Conservation (phyloP, 2,329 filamentous ascomycete species). For the Thelonectria rubi region DNA sequence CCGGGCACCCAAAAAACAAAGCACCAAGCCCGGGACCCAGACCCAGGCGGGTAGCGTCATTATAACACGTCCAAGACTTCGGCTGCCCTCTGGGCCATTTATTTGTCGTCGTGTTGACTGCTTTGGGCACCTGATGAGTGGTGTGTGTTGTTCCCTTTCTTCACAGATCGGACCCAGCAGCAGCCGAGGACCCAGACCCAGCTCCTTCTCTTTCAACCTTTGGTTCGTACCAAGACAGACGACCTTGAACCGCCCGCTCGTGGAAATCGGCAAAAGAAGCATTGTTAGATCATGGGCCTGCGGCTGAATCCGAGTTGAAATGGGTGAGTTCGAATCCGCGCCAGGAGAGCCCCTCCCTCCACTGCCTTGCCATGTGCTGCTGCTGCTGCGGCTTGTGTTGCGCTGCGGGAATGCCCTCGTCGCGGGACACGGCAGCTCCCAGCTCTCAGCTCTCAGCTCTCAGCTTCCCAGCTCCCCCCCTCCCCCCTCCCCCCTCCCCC, state of each 20-base stretch:
- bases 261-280: conserved; percentile 31
- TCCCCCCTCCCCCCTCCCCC: no score
- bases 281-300: conserved; percentile 46
- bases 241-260: conserved; percentile 28
- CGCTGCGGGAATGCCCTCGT: conserved; percentile 41
- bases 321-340: conserved; percentile 48
- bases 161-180: neutral
- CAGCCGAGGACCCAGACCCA: conserved; percentile 6
- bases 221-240: conserved; percentile 10
- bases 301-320: conserved; percentile 44
- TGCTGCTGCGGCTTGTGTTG: conserved; percentile 23
- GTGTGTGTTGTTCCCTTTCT: conserved; percentile 16
- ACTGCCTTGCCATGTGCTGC: conserved; percentile 11
- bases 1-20: conserved; percentile 10
- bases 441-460: neutral
- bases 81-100: conserved; percentile 4
- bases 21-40: conserved; percentile 21
- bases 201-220: conserved; percentile 10
- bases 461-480: no score
- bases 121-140: conserved; percentile 1
- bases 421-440: conserved; percentile 15
- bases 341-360: conserved; percentile 31
- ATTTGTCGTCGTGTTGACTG: conserved; percentile 1
- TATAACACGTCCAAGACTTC: neutral
- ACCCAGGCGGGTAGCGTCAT: conserved; percentile 24